A percentile compares a stretch with the other conserved stretches of the same genome.
Evolutionary conservation across 2,329 filamentous ascomycete species (phyloP).

Genomic region (Ophiostoma tasmaniense): DNA sequence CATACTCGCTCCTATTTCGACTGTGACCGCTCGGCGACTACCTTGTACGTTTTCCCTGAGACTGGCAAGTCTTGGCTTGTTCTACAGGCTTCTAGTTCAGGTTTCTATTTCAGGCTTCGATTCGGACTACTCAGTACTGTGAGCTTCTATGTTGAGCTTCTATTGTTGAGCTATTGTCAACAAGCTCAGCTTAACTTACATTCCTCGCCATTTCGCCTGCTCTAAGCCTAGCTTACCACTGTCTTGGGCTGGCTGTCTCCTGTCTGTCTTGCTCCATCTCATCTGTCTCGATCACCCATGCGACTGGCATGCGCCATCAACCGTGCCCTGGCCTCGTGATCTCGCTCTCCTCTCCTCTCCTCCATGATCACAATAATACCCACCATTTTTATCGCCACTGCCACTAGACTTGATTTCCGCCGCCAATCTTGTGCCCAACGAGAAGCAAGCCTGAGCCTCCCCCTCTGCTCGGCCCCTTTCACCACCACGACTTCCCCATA

Average conservation of each 20-base stretch:
- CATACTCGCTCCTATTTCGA: background rate
- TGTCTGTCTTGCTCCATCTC: background rate
- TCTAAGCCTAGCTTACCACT: background rate
- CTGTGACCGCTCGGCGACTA: background rate
- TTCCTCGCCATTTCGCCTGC: background rate
- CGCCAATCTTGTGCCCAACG: slow-evolving; percentile 5
- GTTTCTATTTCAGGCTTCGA: no score
- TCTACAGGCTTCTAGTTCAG: background rate
- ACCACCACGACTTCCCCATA: background rate
- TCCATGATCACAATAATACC: background rate
- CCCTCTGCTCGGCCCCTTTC: slow-evolving; percentile 1
- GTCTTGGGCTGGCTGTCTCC: background rate
- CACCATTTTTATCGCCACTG: slow-evolving; percentile 1
- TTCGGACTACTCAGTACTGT: no score
- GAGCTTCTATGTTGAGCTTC: no score
- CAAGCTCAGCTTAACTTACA: background rate
- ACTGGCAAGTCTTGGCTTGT: background rate
- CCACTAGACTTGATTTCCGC: background rate
- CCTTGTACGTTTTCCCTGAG: background rate
- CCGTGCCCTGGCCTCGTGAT: background rate
- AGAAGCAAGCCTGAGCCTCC: background rate
- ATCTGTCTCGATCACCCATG: background rate
- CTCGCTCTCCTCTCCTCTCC: background rate
- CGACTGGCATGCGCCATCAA: background rate
- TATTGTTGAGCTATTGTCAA: background rate